phyloP scores from a whole-genome alignment of 805 yeast genomes.

The Saccharomycopsis malanga region DNA sequence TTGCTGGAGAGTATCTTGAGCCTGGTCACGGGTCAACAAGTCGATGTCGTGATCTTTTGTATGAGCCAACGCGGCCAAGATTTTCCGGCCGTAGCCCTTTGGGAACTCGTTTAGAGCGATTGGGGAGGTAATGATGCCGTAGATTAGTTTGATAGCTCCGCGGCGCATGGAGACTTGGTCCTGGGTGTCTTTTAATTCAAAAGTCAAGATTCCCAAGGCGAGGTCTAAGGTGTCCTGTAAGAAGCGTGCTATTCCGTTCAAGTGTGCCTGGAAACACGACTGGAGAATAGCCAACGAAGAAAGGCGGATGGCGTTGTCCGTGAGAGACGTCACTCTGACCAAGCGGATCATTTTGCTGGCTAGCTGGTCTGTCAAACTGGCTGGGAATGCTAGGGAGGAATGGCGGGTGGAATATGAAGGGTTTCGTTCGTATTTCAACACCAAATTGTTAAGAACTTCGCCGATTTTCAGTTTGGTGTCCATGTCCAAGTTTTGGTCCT shows the following conservation, averaged over 20 bases:
- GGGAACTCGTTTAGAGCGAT: constrained; percentile 45
- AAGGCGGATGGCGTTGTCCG: constrained; percentile 45
- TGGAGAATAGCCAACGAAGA: constrained; percentile 88
- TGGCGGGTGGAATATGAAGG: constrained; percentile 9
- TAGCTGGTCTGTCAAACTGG: constrained; percentile 39
- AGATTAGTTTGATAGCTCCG: constrained; percentile 62
- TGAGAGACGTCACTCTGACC: constrained; percentile 31
- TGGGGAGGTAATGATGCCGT: constrained; percentile 47
- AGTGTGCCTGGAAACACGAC: constrained; percentile 50
- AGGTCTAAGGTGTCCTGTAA: constrained; percentile 64
- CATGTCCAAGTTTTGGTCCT: constrained; percentile 32
- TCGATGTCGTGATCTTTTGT: constrained; percentile 11
- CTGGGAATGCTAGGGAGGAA: constrained; percentile 26
- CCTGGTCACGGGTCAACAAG: constrained; percentile 18
- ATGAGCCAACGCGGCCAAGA: constrained; percentile 1
- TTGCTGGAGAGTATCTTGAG: constrained; percentile 11
- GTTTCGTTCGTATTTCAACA: constrained; percentile 12
- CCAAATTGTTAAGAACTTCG: constrained; percentile 48
- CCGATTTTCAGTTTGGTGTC: constrained; percentile 78
- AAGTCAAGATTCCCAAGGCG: constrained; percentile 63
- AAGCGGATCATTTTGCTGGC: constrained; percentile 39
- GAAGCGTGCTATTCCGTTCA: constrained; percentile 42
- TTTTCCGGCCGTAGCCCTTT: constrained; percentile 32
- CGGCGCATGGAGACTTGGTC: constrained; percentile 50
- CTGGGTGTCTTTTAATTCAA: constrained; percentile 45